Base-by-base conservation (phyloP, 164 flowering plant genomes). In the Dillenia turbinata region DNA sequence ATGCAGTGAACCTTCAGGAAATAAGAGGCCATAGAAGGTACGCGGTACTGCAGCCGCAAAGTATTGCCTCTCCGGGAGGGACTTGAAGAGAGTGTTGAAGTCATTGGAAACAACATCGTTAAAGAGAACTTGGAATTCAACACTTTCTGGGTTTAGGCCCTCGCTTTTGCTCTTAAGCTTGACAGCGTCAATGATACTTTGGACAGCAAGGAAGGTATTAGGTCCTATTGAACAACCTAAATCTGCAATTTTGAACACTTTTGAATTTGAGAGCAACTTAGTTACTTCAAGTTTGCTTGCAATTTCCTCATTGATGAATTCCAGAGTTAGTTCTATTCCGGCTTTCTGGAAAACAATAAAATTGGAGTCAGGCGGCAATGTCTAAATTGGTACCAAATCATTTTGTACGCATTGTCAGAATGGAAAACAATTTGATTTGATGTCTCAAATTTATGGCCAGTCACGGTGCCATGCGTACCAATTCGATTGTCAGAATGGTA, bases 221-320 rank as follows among this genome's bases (percentile, higher is more conserved):
- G 62, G 70, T 12, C 73, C 73, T 12, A 58, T 52, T 26, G 77
- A 69, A 53, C 77, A 73, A 9, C 77, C 77, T 5, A 69, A 54
- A 44, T 70, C 71, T 1, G 63, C 66, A n/a, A 64, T 60, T 1
- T 49, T 53, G 10, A 56, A 52, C 5, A 26, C 8, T 49, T 22
- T 4, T 22, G 33, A 13, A 19, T 19, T 19, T 19, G 22, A 8
- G 64, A 22, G 26, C 2, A 57, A 19, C 22, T 19, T 19, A 1
- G 22, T 19, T 19, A 19, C 22, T 19, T 19, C 22, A 19, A 19
- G 22, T 19, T 19, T 19, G 22, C 22, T 19, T 1, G 22, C 22
- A 19, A 19, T 19, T 19, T 19, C 22, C 22, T 19, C 22, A 19
- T 19, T 19, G 22, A 19, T 19, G 22, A 19, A 19, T 19, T 19